Percentiles rank a stretch among this genome's conserved stretches.
These are phyloP conservation scores for Suillus paluster DNA, from an alignment of 768 basidiomycete genomes.

Conservation along the genomic window DNA sequence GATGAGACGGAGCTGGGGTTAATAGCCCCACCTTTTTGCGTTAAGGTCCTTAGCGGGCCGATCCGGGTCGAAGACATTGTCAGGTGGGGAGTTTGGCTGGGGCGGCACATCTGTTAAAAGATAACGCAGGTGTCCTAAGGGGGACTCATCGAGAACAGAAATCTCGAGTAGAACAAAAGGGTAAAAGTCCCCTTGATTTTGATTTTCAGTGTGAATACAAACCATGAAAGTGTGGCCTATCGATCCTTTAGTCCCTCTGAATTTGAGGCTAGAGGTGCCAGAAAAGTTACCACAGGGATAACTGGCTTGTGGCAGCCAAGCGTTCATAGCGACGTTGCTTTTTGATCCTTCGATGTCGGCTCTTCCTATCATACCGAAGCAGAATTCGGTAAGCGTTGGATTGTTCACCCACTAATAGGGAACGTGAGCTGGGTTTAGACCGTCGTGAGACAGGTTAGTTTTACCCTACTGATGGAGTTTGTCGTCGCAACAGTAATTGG, in stretches of 20 bases:
- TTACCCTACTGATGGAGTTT: too few species aligned
- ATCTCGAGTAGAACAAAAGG: conserved; percentile 79
- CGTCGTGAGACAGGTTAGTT: too few species aligned
- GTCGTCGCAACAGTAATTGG: too few species aligned
- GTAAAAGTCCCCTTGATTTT: conserved; percentile 82
- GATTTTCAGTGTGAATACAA: conserved; percentile 83
- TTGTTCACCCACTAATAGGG: too few species aligned
- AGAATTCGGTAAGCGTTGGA: too few species aligned
- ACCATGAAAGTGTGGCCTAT: conserved; percentile 85
- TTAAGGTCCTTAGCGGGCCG: conserved; percentile 69
- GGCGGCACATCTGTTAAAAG: conserved; percentile 81
- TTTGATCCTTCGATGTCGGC: conserved; percentile 84
- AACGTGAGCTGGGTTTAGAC: too few species aligned
- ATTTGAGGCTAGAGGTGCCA: conserved; percentile 82
- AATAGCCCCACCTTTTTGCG: conserved; percentile 65
- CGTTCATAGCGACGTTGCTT: conserved; percentile 84
- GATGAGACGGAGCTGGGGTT: conserved; percentile 73
- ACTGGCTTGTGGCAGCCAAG: conserved; percentile 84
- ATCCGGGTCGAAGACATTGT: conserved; percentile 77
- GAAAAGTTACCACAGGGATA: conserved; percentile 81
- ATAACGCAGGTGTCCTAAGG: conserved; percentile 84
- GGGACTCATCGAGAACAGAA: conserved; percentile 81
- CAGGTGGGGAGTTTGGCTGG: conserved; percentile 85
- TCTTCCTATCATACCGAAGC: too few species aligned
- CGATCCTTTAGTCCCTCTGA: conserved; percentile 82